Evolutionary conservation across 2,329 filamentous ascomycete species (phyloP), one percentile per base, ranked within the genome.

Genomic region (Aspergillaceae sp.): DNA sequence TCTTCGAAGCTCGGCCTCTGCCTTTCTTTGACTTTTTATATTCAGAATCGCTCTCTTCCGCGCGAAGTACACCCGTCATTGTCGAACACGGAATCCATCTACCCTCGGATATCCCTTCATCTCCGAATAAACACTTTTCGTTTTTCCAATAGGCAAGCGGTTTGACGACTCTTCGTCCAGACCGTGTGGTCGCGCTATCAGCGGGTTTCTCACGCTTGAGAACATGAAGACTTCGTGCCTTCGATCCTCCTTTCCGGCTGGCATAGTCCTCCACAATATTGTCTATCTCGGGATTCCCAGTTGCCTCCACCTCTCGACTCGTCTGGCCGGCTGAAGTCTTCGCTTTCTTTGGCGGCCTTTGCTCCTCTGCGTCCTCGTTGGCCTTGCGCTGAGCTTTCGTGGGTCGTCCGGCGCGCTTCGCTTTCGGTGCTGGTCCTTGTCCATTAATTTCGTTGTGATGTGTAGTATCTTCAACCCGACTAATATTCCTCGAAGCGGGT

Each of bases 131-230:
- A 41, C 85, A 79, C 45, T 79, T 79, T 63, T 97, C 91, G 54
- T 89, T 89, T 57, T 82, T 82, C 91, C 91, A 97, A 62, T 78
- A 94, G 28, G 87, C 81, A 32, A 96, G 69, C 0, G 90, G 92
- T 49, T 80, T 80, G 51, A 87, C 83, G 7, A 86, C 87, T 44
- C 81, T 79, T 47, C 92, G 80, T 2, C 88, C 90, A 8, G 84
- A 91, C 45, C 88, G 82, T n/a, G 77, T 78, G 43, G 74, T 77
- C 29, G 74, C 73, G 51, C 78, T 71, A 28, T 68, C 72, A 1
- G 70, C 64, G n/a, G 74, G 72, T 8, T 67, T 70, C 56, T 77
- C 74, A 40, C 72, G 68, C 48, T 74, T 72, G 41, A 76, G 63
- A 42, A 76, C 75, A 51, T 74, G 71, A 3, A 76, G 59, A 40